phyloP scores from a whole-genome alignment of 805 yeast genomes.

The Lachancea meyersii region DNA sequence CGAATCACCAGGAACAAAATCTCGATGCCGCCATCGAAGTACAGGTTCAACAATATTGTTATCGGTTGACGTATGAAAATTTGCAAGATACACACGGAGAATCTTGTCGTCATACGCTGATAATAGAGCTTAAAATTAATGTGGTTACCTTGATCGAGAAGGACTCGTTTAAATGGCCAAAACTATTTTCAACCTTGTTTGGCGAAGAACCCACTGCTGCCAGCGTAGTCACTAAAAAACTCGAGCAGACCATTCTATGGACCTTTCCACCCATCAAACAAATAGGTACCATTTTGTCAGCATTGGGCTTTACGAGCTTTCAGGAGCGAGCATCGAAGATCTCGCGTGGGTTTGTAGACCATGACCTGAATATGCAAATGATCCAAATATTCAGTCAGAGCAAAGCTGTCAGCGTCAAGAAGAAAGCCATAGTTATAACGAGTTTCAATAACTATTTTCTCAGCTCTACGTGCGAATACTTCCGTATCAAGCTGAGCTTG shows the following conservation, averaged over 20 bases:
- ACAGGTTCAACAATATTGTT: slow-evolving; percentile 4
- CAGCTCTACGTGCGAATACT: slow-evolving; percentile 17
- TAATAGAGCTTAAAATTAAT: background rate
- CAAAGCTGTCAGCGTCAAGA: slow-evolving; percentile 2
- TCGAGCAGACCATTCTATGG: slow-evolving; percentile 1
- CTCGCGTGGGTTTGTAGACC: slow-evolving; percentile 18
- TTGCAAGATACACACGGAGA: slow-evolving; percentile 3
- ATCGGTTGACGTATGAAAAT: background rate
- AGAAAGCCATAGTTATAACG: slow-evolving; percentile 20
- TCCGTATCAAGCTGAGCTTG: slow-evolving; percentile 16
- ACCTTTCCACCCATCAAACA: slow-evolving; percentile 2
- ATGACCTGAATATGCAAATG: slow-evolving; percentile 16
- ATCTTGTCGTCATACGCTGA: slow-evolving; percentile 3
- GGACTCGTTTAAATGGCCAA: slow-evolving; percentile 6
- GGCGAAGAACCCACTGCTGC: background rate
- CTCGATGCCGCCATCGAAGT: background rate
- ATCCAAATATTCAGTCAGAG: slow-evolving; percentile 12
- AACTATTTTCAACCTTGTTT: background rate
- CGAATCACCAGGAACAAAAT: background rate
- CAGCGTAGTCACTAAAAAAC: background rate
- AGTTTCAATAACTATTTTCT: slow-evolving; percentile 20
- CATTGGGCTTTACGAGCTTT: slow-evolving; percentile 18
- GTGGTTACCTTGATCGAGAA: slow-evolving; percentile 2
- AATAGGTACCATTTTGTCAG: slow-evolving; percentile 6
- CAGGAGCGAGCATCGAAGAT: slow-evolving; percentile 10